phyloP scores from a whole-genome alignment of 2,329 filamentous ascomycete genomes.

The Amphichorda felina region DNA sequence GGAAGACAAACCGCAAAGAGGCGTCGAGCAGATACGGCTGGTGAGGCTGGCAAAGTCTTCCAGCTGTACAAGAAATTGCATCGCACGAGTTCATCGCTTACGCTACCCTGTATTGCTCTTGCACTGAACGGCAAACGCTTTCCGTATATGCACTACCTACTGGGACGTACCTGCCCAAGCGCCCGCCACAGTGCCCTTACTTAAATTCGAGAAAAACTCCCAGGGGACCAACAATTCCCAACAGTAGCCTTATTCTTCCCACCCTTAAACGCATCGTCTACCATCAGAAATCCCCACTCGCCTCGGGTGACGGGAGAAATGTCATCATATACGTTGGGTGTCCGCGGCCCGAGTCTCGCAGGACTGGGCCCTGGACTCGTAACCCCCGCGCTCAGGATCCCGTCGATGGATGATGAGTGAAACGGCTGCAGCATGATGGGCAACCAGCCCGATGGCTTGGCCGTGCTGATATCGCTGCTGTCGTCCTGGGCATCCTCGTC shows the following conservation, averaged over 20 bases:
- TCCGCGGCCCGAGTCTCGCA: slow-evolving; percentile 31
- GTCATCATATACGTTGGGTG: slow-evolving; percentile 48
- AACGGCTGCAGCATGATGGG: slow-evolving; percentile 15
- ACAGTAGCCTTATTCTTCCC: slow-evolving; percentile 36
- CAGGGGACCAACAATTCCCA: slow-evolving; percentile 33
- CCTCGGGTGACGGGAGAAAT: slow-evolving; percentile 50
- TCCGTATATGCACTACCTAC: no score
- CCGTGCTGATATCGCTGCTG: slow-evolving; percentile 24
- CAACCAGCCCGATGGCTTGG: slow-evolving; percentile 19
- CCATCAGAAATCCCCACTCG: slow-evolving; percentile 51
- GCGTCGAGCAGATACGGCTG: slow-evolving; percentile 78
- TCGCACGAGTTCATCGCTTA: no score
- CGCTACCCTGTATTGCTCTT: no score
- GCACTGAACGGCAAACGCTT: no score
- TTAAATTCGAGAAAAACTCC: no score
- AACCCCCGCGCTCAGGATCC: slow-evolving; percentile 21
- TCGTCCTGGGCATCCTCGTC: slow-evolving; percentile 18
- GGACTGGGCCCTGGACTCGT: slow-evolving; percentile 10
- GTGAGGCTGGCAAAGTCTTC: slow-evolving; percentile 23
- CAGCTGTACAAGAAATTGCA: no score
- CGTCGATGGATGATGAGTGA: slow-evolving; percentile 28
- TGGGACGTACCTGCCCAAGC: no score
- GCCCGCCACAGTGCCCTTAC: no score
- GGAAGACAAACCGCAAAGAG: slow-evolving; percentile 68
- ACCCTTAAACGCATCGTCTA: slow-evolving; percentile 29